phyloP scores from a whole-genome alignment of 148 eudicot species.

The Persicaria tinctoria region DNA sequence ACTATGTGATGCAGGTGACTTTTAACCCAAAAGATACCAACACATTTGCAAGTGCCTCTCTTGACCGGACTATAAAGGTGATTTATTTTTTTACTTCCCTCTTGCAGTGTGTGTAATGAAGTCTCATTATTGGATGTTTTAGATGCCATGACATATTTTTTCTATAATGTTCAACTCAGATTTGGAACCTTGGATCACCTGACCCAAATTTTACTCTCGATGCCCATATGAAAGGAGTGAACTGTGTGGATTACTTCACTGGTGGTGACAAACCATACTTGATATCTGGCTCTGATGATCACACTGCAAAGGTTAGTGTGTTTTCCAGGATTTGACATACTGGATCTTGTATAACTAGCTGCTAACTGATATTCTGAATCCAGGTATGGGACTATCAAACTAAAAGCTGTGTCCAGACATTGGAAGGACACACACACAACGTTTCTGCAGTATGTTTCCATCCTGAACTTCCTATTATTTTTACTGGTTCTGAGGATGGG shows the following conservation, averaged over 20 bases:
- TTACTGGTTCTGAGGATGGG: slow-evolving; percentile 81
- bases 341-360: background rate
- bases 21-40: slow-evolving; percentile 61
- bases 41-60: slow-evolving; percentile 79
- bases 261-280: slow-evolving; percentile 63
- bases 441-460: slow-evolving; percentile 63
- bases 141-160: background rate
- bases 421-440: slow-evolving; percentile 80
- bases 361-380: background rate
- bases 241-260: slow-evolving; percentile 68
- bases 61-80: slow-evolving; percentile 75
- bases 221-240: slow-evolving; percentile 80
- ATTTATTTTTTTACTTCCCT: background rate
- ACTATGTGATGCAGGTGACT: slow-evolving; percentile 86
- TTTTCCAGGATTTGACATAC: slow-evolving; percentile 1
- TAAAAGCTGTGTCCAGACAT: slow-evolving; percentile 60
- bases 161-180: slow-evolving; percentile 22
- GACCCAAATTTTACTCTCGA: slow-evolving; percentile 60
- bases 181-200: slow-evolving; percentile 75
- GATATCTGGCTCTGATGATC: slow-evolving; percentile 78
- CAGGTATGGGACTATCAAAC: slow-evolving; percentile 85
- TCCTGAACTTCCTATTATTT: slow-evolving; percentile 63
- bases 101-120: background rate
- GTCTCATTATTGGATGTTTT: background rate
- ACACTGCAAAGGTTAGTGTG: slow-evolving; percentile 53